Percentiles rank a stretch among this genome's conserved stretches.
Conservation (phyloP, 176 grass and related monocot species). For the Eleusine indica region DNA sequence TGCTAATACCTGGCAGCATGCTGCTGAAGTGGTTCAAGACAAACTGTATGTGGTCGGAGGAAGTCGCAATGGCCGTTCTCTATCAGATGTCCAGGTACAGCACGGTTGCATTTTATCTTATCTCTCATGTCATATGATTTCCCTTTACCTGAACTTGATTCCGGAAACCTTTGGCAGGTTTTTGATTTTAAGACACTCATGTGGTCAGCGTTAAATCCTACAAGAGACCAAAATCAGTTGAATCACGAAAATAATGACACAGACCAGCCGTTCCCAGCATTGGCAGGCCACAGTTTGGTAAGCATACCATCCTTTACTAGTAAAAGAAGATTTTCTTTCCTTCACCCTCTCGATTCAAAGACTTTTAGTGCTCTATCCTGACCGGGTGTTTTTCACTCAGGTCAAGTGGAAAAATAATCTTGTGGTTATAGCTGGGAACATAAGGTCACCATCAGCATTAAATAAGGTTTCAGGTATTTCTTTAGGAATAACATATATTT, state of each 20-base stretch:
- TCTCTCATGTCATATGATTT: neutral
- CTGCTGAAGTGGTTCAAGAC: conserved; percentile 72
- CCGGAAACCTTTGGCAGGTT: conserved; percentile 48
- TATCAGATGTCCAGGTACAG: conserved; percentile 82
- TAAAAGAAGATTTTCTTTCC: neutral
- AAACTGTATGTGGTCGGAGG: conserved; percentile 87
- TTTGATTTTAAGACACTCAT: conserved; percentile 84
- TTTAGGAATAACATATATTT: conserved; percentile 10
- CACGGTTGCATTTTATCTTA: neutral
- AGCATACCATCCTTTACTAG: neutral
- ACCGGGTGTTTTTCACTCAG: conserved; percentile 41
- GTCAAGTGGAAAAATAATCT: conserved; percentile 84
- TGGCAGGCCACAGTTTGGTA: conserved; percentile 86
- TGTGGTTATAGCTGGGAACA: conserved; percentile 74
- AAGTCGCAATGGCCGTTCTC: conserved; percentile 86
- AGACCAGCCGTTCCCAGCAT: conserved; percentile 60
- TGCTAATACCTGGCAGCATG: conserved; percentile 61
- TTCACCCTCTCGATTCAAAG: neutral
- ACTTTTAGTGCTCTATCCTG: conserved; percentile 8
- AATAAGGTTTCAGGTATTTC: conserved; percentile 77
- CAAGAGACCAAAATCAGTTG: conserved; percentile 45
- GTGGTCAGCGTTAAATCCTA: conserved; percentile 65
- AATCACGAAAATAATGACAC: conserved; percentile 50
- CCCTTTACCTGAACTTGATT: neutral
- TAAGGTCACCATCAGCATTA: conserved; percentile 47